Base-by-base conservation (phyloP, 257 asterid species). In the Nicotiana obtusifolia region DNA sequence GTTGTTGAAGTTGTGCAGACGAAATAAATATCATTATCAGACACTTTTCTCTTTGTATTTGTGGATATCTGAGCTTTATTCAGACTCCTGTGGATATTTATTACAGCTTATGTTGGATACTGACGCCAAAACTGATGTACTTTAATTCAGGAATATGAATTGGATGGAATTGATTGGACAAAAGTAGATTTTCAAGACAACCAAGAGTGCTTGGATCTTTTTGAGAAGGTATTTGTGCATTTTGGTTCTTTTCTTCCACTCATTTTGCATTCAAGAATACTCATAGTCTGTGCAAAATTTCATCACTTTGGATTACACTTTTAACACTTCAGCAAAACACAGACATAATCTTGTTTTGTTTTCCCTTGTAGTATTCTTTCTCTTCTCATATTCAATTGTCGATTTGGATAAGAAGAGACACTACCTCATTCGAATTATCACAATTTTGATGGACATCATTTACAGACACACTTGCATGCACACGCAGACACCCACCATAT, bases 161-260 rank as follows among this genome's bases (percentile, higher is more conserved):
- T 86, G 83, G 98, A 96, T 84, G 99, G 99, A 77, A 88, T 96
- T 84, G 97, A 92, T 81, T 88, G 96, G 90, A 89, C 91, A 83
- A 96, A 89, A 83, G 89, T 96, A 81, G 93, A 89, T 68, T 96
- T 96, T 85, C 91, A 89, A 84, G 99, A 96, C 91, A 96, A 96
- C 81, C 92, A 92, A 87, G 93, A 88, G 3, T 89, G 98, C 86
- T 85, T 96, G 89, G 89, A 96, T 88, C 97, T 96, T 68, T 91
- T 93, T 61, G 99, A 96, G 91, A 93, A 91, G 95, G 99, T 96
- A 81, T 91, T 65, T 85, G 52, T 49, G 85, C 62, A 26, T 77
- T 75, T 81, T 81, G 64, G 17, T 7, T 59, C 57, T 16, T 64
- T 22, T 83, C 13, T 77, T 57, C 7, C 52, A 41, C 53, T 56